These are phyloP conservation scores for Phytophthora lateralis DNA, from an alignment of 352 stramenopile species.

Conservation along the genomic window DNA sequence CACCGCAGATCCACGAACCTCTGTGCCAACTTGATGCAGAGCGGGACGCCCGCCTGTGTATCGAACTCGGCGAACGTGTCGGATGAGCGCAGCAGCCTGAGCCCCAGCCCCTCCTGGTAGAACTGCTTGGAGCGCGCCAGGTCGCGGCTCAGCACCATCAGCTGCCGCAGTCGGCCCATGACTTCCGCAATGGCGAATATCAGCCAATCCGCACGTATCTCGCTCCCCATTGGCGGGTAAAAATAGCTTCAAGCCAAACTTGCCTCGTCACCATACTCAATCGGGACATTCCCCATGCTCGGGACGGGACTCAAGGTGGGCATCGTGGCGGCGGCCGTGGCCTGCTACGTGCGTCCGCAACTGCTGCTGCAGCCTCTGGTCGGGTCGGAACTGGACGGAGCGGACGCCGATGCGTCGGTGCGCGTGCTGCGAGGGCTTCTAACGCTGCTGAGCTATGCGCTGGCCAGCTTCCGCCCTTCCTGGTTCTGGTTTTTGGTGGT, in stretches of 20 bases:
- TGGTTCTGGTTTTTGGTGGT: conserved; percentile 50
- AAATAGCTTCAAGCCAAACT: conserved; percentile 26
- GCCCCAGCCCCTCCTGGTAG: conserved; percentile 82
- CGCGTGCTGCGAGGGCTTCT: conserved; percentile 64
- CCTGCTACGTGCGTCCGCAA: conserved; percentile 57
- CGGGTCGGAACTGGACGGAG: conserved; percentile 26
- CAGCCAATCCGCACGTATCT: conserved; percentile 16
- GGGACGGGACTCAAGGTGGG: conserved; percentile 45
- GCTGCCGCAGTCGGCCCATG: conserved; percentile 75
- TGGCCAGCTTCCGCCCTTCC: conserved; percentile 42
- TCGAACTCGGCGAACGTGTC: conserved; percentile 88
- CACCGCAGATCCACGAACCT: conserved; percentile 38
- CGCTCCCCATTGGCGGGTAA: conserved; percentile 13
- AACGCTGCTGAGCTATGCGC: conserved; percentile 58
- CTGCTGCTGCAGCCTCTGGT: conserved; percentile 44
- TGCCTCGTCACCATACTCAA: conserved; percentile 14
- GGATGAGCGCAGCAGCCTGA: conserved; percentile 75
- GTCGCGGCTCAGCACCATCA: conserved; percentile 88
- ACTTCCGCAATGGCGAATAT: conserved; percentile 1
- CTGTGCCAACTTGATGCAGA: conserved; percentile 85
- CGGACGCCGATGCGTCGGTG: conserved; percentile 48
- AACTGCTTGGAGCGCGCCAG: conserved; percentile 81
- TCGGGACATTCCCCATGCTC: conserved; percentile 17
- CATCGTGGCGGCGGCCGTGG: conserved; percentile 45
- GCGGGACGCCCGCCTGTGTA: conserved; percentile 56